phyloP scores from a whole-genome alignment of 495 filamentous ascomycete species.

The Penicillium taxi region DNA sequence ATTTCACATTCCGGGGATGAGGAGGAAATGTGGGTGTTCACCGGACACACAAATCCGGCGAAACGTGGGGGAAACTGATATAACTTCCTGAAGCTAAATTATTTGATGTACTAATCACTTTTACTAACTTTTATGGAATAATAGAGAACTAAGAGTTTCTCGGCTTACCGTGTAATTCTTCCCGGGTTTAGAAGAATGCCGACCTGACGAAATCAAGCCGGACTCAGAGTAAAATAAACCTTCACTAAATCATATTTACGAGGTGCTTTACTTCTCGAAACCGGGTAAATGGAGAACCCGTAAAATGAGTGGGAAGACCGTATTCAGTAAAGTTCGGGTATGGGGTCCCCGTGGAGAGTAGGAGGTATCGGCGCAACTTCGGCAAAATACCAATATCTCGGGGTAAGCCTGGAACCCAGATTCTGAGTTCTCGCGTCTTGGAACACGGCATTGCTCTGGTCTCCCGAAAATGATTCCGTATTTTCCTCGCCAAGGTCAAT shows the following conservation, averaged over 20 bases:
- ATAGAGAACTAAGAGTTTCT: too few relatives aligned
- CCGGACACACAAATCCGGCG: constrained; percentile 9
- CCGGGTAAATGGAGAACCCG: background rate
- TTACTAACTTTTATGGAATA: too few relatives aligned
- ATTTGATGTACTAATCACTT: too few relatives aligned
- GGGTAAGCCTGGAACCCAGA: constrained; percentile 2
- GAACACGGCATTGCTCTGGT: constrained; percentile 7
- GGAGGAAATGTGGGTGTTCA: constrained; percentile 5
- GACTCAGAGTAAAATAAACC: too few relatives aligned
- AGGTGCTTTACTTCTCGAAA: constrained; percentile 1
- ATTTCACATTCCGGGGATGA: too few relatives aligned
- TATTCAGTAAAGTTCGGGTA: constrained; percentile 2
- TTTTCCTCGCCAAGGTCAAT: background rate
- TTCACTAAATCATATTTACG: too few relatives aligned
- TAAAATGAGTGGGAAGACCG: too few relatives aligned
- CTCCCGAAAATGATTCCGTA: background rate
- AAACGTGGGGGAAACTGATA: too few relatives aligned
- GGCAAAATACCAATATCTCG: constrained; percentile 12
- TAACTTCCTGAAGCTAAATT: too few relatives aligned
- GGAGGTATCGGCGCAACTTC: constrained; percentile 15
- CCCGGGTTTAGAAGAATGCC: too few relatives aligned
- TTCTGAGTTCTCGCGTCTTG: constrained; percentile 7
- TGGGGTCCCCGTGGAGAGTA: constrained; percentile 20
- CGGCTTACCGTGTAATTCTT: too few relatives aligned
- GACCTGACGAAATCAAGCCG: too few relatives aligned